Conservation (phyloP, 345 rosid genomes). For the Citrus glauca region DNA sequence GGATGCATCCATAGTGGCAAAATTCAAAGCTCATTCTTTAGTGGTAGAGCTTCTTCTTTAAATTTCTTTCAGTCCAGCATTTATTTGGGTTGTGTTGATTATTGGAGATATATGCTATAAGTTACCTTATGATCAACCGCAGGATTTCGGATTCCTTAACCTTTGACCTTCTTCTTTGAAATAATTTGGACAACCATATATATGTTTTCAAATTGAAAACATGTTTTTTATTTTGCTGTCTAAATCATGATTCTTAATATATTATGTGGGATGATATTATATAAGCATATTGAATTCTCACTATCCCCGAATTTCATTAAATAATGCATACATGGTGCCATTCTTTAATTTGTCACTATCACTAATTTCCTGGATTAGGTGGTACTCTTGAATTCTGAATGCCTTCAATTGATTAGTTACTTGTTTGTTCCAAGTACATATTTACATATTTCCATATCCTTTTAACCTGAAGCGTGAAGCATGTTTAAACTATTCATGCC, state of each 20-base stretch:
- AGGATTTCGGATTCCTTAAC: background rate
- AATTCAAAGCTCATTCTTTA: slow-evolving; percentile 73
- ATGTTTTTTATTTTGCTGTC: background rate
- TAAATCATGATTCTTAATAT: slow-evolving; percentile 1
- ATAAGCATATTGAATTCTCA: background rate
- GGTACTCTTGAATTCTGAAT: background rate
- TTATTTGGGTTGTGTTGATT: background rate
- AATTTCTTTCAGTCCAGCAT: background rate
- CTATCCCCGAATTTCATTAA: background rate
- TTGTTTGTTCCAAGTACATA: background rate
- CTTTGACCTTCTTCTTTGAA: background rate
- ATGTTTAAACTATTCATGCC: background rate
- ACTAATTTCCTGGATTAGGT: background rate
- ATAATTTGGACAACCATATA: background rate
- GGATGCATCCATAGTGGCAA: slow-evolving; percentile 73
- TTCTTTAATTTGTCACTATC: background rate
- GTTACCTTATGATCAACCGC: background rate
- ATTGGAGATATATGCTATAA: background rate
- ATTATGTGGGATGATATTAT: background rate
- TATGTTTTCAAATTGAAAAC: background rate
- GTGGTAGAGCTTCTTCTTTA: slow-evolving; percentile 52
- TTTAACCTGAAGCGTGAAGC: background rate
- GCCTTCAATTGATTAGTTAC: background rate
- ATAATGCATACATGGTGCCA: background rate
- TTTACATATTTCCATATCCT: background rate